Evolutionary conservation across 805 yeast genomes (phyloP).

Genomic region (Saccharomycopsis olivae): DNA sequence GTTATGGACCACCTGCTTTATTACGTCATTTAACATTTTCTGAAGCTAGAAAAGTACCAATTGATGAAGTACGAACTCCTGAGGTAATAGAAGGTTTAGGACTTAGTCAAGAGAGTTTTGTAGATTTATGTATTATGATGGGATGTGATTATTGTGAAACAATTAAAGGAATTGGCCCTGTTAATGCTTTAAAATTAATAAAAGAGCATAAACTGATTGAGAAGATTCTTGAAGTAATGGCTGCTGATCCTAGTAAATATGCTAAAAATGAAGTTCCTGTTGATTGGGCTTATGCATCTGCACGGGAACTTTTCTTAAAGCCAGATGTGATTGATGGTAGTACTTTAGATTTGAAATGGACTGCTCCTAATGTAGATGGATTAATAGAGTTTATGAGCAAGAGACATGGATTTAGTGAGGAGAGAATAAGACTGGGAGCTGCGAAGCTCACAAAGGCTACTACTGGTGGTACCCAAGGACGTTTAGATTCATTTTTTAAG

Average conservation of each 20-base stretch:
- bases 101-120: constrained; percentile 61
- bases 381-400: constrained; percentile 72
- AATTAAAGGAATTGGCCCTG: constrained; percentile 92
- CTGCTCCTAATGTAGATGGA: constrained; percentile 78
- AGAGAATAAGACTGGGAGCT: constrained; percentile 80
- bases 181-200: constrained; percentile 81
- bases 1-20: constrained; percentile 77
- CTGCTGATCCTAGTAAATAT: constrained; percentile 30
- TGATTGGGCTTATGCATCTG: constrained; percentile 87
- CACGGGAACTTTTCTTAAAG: constrained; percentile 67
- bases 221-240: constrained; percentile 56
- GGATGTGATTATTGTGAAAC: constrained; percentile 98
- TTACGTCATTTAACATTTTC: constrained; percentile 88
- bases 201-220: constrained; percentile 79
- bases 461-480: constrained; percentile 79
- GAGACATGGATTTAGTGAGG: constrained; percentile 89
- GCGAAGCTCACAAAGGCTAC: constrained; percentile 75
- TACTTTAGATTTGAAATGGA: constrained; percentile 71
- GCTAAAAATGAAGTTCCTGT: constrained; percentile 81
- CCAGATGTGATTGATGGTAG: constrained; percentile 68
- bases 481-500: constrained; percentile 79
- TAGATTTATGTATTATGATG: constrained; percentile 83
- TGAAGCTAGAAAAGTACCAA: constrained; percentile 87
- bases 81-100: constrained; percentile 68
- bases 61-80: constrained; percentile 66